These are phyloP conservation scores for Xylaria bambusicola DNA, from an alignment of 495 filamentous ascomycete genomes.

Conservation along the genomic window DNA sequence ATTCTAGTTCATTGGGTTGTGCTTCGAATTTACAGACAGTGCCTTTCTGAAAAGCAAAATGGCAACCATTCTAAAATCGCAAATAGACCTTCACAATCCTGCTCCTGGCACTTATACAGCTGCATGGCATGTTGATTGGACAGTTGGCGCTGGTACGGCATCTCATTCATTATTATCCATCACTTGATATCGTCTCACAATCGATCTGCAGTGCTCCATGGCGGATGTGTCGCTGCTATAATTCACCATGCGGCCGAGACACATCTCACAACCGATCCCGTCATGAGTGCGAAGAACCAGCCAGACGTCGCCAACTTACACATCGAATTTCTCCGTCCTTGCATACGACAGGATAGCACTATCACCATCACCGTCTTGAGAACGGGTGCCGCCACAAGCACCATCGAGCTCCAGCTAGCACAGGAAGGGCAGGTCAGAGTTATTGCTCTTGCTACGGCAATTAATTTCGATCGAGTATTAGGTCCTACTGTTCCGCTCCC, in stretches of 20 bases:
- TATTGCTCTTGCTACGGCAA: conserved; percentile 14
- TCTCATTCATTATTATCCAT: not conserved
- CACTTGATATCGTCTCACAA: not conserved
- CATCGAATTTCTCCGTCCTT: conserved; percentile 19
- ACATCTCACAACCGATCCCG: conserved; percentile 5
- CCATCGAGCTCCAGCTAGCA: conserved; percentile 13
- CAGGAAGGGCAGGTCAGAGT: conserved; percentile 14
- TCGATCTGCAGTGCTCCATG: conserved; percentile 10
- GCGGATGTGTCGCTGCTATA: conserved; percentile 16
- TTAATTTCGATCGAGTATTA: conserved; percentile 12
- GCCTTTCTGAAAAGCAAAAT: not conserved
- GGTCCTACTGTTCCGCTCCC: conserved; percentile 3
- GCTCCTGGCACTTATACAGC: conserved; percentile 13
- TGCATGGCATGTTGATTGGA: conserved; percentile 14
- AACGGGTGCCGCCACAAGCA: conserved; percentile 8
- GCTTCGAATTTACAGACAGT: too few relatives aligned
- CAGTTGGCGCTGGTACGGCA: conserved; percentile 8
- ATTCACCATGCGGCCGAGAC: conserved; percentile 14
- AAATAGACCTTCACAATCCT: conserved; percentile 15
- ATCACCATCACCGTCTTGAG: conserved; percentile 11
- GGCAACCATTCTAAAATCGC: not conserved
- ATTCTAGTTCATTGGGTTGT: too few relatives aligned
- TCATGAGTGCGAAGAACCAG: conserved; percentile 8
- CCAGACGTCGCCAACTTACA: conserved; percentile 18
- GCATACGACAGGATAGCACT: conserved; percentile 15